Evolutionary conservation across 75 land plant species (phyloP), one percentile per base, ranked within the genome.

Genomic region (Chamaecyparis obtusa): DNA sequence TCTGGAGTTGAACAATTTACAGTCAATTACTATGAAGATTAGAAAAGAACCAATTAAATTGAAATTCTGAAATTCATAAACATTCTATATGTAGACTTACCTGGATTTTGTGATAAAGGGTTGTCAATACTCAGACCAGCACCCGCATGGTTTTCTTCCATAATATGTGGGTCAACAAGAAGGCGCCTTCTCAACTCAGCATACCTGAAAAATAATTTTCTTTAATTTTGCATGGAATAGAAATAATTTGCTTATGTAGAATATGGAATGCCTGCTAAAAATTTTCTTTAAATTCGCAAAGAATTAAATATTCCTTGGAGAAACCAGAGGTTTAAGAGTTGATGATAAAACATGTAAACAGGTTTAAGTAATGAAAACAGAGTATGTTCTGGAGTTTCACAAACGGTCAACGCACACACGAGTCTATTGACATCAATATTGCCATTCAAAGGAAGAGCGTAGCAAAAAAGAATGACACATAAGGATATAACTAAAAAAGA

Each of bases 81-180:
- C 27, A 81, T 36, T 5, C 4, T 9, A 44, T 56, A 21, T 39
- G 21, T 43, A 13, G 33, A 67, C 80, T 80, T 84, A 96, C 99
- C 98, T 57, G 99, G 99, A 88, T 96, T 95, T 88, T 97, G 95
- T 71, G 99, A 97, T 9, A 97, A 87, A 17, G 99, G 99, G 88
- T 97, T 95, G 83, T 97, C 98, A 72, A 96, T 88, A 69, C 82
- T 88, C 27, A 90, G 86, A 89, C 92, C 91, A 43, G 92, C 87
- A 57, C 89, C 86, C 84, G 36, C 88, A 79, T 89, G 91, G 51
- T 87, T 92, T 88, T 95, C 95, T 84, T 96, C 97, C 14, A 87
- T 81, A 54, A 90, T 27, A 86, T 96, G 95, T 32, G 97, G 97
- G 86, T 95, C 97, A 85, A 96, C 93, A n/a, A 96, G 89, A 60